Evolutionary conservation across 75 land plant species (phyloP).

Genomic region (Cryptomeria japonica): DNA sequence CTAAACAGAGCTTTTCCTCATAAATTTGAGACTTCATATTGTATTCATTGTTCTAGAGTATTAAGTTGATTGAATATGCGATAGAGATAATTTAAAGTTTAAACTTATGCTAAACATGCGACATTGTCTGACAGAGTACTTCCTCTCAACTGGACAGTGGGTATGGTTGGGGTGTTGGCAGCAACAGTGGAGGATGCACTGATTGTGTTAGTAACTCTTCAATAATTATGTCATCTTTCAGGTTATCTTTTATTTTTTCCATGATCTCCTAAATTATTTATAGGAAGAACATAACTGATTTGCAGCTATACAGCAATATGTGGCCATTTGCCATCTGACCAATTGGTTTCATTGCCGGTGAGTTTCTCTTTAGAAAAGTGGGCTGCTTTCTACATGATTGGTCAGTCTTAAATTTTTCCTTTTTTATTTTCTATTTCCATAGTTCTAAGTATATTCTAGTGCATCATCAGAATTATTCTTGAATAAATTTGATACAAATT

Average conservation of each 20-base stretch:
- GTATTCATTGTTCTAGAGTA: neutral
- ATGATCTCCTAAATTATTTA: neutral
- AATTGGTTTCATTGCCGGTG: constrained; percentile 41
- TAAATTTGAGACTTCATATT: neutral
- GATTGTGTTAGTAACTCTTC: constrained; percentile 58
- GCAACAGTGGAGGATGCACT: constrained; percentile 90
- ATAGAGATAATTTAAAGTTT: neutral
- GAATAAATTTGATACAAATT: neutral
- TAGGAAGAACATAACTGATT: neutral
- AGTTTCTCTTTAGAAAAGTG: constrained; percentile 3
- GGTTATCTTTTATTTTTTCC: neutral
- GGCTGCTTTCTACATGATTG: neutral
- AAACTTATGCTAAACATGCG: neutral
- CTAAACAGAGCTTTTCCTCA: neutral
- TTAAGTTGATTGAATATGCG: neutral
- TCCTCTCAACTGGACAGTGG: constrained; percentile 94
- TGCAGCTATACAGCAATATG: constrained; percentile 86
- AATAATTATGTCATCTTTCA: neutral
- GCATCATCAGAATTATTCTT: neutral
- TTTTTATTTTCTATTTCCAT: neutral
- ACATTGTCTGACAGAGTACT: constrained; percentile 59
- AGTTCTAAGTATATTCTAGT: neutral
- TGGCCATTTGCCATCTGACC: constrained; percentile 42
- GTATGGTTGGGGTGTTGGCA: constrained; percentile 82
- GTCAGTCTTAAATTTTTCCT: neutral